Conservation (phyloP, 1,284 basidiomycete species). For the Austroboletus novae-zelandiae region DNA sequence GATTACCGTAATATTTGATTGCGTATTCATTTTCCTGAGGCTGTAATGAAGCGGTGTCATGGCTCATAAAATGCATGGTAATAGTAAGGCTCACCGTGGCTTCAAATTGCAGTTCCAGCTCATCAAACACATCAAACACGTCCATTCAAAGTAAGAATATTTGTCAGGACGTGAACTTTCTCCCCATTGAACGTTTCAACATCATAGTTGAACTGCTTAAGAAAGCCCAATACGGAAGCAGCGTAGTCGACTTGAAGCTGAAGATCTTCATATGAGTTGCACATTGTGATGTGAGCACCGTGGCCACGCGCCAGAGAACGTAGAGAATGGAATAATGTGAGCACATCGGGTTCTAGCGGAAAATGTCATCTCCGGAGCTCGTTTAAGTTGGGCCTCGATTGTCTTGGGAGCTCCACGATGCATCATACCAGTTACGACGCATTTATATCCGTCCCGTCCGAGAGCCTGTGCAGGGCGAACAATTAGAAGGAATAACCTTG, state of each 20-base stretch:
- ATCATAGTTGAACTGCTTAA: neutral
- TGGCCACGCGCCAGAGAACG: no score
- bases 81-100: neutral
- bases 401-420: neutral
- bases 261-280: neutral
- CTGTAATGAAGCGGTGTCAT: no score
- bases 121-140: neutral
- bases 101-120: neutral
- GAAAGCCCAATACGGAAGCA: neutral
- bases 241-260: slow-evolving; percentile 4
- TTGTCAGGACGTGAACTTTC: slow-evolving; percentile 7
- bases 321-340: no score
- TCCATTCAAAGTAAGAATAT: neutral
- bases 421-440: neutral
- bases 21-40: neutral
- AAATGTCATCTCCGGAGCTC: neutral
- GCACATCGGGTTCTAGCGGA: no score
- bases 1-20: neutral
- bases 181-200: neutral
- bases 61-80: no score
- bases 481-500: neutral
- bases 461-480: slow-evolving; percentile 1
- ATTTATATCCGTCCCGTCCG: neutral
- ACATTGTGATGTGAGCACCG: neutral
- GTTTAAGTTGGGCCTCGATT: no score